A percentile compares a stretch with the other conserved stretches of the same genome.
These are phyloP conservation scores for Starmerella stellata DNA, from an alignment of 805 yeast species.

Conservation along the genomic window DNA sequence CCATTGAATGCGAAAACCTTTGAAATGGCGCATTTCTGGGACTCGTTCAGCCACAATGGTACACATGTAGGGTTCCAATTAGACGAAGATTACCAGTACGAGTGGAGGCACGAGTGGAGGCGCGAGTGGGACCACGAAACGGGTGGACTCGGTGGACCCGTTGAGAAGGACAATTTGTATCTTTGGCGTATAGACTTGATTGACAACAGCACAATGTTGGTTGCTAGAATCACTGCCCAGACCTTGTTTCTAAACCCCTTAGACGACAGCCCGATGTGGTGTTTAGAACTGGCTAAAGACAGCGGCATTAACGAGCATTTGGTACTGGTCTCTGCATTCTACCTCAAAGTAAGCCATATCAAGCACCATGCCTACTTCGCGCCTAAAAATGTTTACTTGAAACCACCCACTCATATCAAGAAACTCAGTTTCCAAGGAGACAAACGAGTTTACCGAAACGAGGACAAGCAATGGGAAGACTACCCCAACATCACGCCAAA, in stretches of 20 bases:
- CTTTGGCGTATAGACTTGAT: constrained; percentile 13
- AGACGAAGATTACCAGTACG: constrained; percentile 12
- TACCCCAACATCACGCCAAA: too few relatives aligned
- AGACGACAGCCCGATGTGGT: constrained; percentile 14
- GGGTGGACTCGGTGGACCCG: constrained; percentile 4
- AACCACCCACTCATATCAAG: constrained; percentile 7
- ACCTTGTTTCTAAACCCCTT: constrained; percentile 15
- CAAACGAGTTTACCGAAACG: constrained; percentile 9
- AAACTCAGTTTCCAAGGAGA: constrained; percentile 17
- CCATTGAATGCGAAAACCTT: constrained; percentile 3
- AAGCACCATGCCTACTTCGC: constrained; percentile 7
- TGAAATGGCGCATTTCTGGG: constrained; percentile 6
- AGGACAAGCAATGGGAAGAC: constrained; percentile 12
- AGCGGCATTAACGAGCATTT: constrained; percentile 12
- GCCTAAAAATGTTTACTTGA: neutral
- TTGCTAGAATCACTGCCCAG: constrained; percentile 11
- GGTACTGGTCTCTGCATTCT: constrained; percentile 18
- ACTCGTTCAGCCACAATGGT: constrained; percentile 7
- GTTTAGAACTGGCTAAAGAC: constrained; percentile 17
- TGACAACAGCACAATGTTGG: constrained; percentile 6
- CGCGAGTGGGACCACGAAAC: too few relatives aligned
- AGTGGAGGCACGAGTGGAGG: constrained; percentile 15
- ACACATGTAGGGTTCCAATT: constrained; percentile 12
- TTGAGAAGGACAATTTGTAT: constrained; percentile 7
- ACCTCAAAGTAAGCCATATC: constrained; percentile 11